Conservation (phyloP, 2,329 filamentous ascomycete species). For the Fusarium devonianum region DNA sequence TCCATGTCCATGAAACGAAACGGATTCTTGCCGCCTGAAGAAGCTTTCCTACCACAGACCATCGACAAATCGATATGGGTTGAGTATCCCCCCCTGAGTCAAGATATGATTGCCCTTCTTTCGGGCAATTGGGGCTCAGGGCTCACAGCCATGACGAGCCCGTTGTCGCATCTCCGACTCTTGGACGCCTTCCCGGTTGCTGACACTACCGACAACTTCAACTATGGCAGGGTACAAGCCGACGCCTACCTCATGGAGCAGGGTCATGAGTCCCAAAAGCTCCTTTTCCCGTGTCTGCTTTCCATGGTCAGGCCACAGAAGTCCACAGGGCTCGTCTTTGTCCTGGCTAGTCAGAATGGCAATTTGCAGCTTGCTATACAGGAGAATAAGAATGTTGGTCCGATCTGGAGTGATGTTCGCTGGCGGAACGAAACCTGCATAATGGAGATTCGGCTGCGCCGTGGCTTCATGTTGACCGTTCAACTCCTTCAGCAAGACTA, state of each 20-base stretch:
- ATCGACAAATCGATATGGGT: conserved; percentile 86
- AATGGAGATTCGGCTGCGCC: conserved; percentile 74
- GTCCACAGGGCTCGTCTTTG: conserved; percentile 73
- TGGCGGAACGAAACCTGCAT: conserved; percentile 75
- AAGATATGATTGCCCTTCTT: conserved; percentile 75
- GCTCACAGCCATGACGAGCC: conserved; percentile 57
- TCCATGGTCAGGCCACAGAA: conserved; percentile 75
- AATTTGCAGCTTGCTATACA: conserved; percentile 78
- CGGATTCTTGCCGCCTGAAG: conserved; percentile 75
- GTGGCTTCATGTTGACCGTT: conserved; percentile 76
- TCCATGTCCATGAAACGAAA: conserved; percentile 86
- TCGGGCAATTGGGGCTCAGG: conserved; percentile 65
- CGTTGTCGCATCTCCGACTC: conserved; percentile 58
- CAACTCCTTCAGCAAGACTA: conserved; percentile 80
- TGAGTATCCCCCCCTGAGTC: conserved; percentile 75
- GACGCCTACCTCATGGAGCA: conserved; percentile 78
- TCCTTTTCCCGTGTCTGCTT: conserved; percentile 76
- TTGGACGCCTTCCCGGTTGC: conserved; percentile 76
- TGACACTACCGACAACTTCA: conserved; percentile 78
- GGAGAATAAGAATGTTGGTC: conserved; percentile 69
- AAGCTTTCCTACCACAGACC: conserved; percentile 74
- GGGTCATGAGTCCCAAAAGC: conserved; percentile 71
- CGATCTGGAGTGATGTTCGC: conserved; percentile 81
- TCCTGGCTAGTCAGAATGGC: conserved; percentile 81
- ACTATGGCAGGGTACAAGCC: conserved; percentile 79